Conservation (phyloP, 805 yeast genomes). For the Jamesozyma gamospora region DNA sequence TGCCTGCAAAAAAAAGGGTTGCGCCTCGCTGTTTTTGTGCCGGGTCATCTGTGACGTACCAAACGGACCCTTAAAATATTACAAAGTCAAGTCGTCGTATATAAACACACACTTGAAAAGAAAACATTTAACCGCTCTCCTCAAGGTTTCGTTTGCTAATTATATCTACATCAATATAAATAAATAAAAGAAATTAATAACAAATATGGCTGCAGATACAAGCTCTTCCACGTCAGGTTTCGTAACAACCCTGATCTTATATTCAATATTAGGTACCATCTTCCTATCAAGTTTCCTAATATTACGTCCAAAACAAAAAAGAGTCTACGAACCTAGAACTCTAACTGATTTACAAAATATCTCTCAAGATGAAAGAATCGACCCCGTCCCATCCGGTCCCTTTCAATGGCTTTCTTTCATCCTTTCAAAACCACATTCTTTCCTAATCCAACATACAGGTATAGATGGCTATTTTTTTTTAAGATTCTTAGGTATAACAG, state of each 20-base stretch:
- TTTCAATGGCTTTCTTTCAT: conserved; percentile 48
- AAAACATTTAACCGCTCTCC: too few species aligned
- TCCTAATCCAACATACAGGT: conserved; percentile 58
- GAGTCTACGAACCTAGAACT: conserved; percentile 78
- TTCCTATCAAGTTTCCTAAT: conserved; percentile 52
- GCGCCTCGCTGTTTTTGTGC: too few species aligned
- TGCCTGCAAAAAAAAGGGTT: too few species aligned
- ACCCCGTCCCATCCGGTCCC: conserved; percentile 54
- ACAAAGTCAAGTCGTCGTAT: too few species aligned
- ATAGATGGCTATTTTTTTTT: conserved; percentile 70
- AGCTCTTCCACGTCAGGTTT: conserved; percentile 67
- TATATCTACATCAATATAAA: conserved; percentile 38
- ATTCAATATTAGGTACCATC: conserved; percentile 47
- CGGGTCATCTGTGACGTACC: too few species aligned
- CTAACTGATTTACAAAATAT: conserved; percentile 29
- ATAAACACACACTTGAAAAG: too few species aligned
- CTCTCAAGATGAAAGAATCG: conserved; percentile 45
- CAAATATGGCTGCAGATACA: conserved; percentile 24
- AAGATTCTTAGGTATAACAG: conserved; percentile 51
- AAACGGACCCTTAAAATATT: too few species aligned
- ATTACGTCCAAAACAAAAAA: conserved; percentile 51
- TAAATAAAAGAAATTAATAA: conserved; percentile 14
- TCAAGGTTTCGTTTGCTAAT: too few species aligned
- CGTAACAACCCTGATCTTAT: conserved; percentile 59
- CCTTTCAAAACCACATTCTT: conserved; percentile 47